Base-by-base conservation (phyloP, 2,329 filamentous ascomycete genomes). In the Aureobasidium sp. region DNA sequence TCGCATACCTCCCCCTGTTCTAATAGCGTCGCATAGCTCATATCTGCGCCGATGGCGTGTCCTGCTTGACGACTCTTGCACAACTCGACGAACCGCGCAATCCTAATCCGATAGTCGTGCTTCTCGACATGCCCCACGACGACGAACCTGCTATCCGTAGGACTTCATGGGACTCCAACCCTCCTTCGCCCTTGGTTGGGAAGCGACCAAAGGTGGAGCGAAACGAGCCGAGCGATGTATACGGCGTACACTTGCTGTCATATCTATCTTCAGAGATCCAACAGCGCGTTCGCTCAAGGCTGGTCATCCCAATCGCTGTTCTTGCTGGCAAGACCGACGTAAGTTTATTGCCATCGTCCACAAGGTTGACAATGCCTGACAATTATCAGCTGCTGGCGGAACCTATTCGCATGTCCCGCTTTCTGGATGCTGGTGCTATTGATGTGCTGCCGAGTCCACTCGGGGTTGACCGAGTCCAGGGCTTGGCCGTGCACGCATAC, bases 401-500 rank as follows among this genome's bases (percentile, higher is more conserved):
- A 25, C 55, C 62, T 15, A 37, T 20, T 11, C 62, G 62, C 9
- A 60, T 63, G 62, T 58, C 62, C 4, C 53, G 55, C 11, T 63
- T 59, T 70, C 77, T 97, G 27, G 91, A 96, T 70, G 85, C 89
- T 4, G 94, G 94, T 39, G 93, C 93, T 12, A 82, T 89, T 34
- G 93, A 97, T 74, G 90, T 96, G 53, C 81, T 97, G 65, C 84
- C 87, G 29, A 91, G 88, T 69, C 93, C 93, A 1, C 75, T 97
- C 42, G 86, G 88, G 64, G 80, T 82, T 52, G 87, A 90, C 20
- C 86, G 87, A 67, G 83, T 93, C 53, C 86, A 89, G 63, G 86
- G 87, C 34, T 79, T 96, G 56, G 87, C 89, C 64, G 85, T 94
- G 17, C 91, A 93, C 72, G 91, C 89, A 48, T 96, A 95, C 76